Percentiles rank a stretch among this genome's conserved stretches.
Conservation (phyloP, 768 basidiomycete species). For the Basidioascus undulatus region DNA sequence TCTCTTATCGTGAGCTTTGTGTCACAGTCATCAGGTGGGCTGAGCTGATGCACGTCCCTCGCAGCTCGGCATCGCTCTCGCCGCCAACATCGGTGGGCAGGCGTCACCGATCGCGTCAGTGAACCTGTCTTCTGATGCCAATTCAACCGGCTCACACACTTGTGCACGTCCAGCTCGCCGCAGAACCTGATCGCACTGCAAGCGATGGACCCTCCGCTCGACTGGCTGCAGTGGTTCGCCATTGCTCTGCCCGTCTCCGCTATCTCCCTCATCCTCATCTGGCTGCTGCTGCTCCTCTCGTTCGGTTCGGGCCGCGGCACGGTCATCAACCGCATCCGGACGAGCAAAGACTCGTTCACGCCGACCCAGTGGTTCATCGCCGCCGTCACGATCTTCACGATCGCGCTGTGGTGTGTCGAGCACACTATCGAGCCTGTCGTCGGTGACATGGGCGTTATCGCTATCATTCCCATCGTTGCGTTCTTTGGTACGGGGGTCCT, state of each 20-base stretch:
- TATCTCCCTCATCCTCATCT: constrained; percentile 68
- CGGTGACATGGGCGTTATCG: constrained; percentile 95
- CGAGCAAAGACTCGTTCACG: constrained; percentile 58
- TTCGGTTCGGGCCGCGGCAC: constrained; percentile 55
- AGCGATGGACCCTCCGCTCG: constrained; percentile 62
- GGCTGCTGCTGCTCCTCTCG: constrained; percentile 60
- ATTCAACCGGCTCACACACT: too few relatives aligned
- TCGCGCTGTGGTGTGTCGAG: constrained; percentile 71
- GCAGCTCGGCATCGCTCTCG: constrained; percentile 87
- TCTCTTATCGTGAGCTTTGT: constrained; percentile 57
- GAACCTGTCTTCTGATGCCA: too few relatives aligned
- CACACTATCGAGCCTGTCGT: constrained; percentile 46
- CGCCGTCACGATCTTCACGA: constrained; percentile 59
- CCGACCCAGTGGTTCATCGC: constrained; percentile 74
- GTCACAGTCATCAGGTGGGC: too few relatives aligned
- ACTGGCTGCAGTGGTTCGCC: constrained; percentile 82
- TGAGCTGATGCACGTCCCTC: not conserved
- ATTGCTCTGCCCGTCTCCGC: constrained; percentile 78
- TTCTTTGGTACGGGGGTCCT: constrained; percentile 86
- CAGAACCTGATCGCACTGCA: constrained; percentile 84
- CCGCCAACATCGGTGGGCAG: constrained; percentile 91
- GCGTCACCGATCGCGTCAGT: too few relatives aligned
- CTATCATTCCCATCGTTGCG: constrained; percentile 69
- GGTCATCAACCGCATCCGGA: constrained; percentile 60
- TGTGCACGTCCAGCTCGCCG: constrained; percentile 40